Base-by-base conservation (phyloP, 352 stramenopile species). In the Thalassiosira allenii region DNA sequence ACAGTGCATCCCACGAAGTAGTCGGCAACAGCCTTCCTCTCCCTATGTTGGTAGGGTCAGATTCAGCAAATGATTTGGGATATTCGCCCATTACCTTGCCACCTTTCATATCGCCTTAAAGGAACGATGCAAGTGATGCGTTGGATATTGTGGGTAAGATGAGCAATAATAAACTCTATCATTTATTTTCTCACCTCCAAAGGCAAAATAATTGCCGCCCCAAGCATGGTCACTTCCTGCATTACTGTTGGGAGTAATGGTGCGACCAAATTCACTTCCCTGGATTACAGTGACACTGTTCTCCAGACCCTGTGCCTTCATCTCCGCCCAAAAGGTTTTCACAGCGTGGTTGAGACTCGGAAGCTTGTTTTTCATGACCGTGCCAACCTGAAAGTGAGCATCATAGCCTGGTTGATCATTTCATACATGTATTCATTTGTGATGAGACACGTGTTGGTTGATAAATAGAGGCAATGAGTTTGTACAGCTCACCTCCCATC, bases 191-290 rank as follows among this genome's bases (percentile, higher is more conserved):
- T n/a, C n/a, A n/a, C n/a, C n/a, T n/a, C n/a, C n/a, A 30, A 81
- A 37, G 22, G 88, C 63, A 12, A 86, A 83, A 37, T 79, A 66
- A 44, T 79, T 75, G 17, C 78, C 78, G 34, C 57, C 78, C 82
- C 82, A 89, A 49, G 53, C 86, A 74, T 91, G 86, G 57, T 71
- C 62, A 22, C 41, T 61, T 3, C 62, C 62, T 14, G 0, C 17
- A 25, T 89, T 88, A 33, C 44, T 78, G 59, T 93, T 93, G 8
- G 63, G 70, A 5, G 87, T 91, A 4, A 92, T 85, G 14, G 89
- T 93, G 2, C 89, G 59, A 1, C 84, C 89, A 78, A 93, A 93
- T 66, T 93, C 89, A 67, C 58, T 83, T 11, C 69, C 71, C 27
- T 79, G 58, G 14, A 92, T 65, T 29, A 92, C 68, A 59, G 70